phyloP scores from a whole-genome alignment of 2,329 filamentous ascomycete species.

The Rhinocladiella mackenziei region DNA sequence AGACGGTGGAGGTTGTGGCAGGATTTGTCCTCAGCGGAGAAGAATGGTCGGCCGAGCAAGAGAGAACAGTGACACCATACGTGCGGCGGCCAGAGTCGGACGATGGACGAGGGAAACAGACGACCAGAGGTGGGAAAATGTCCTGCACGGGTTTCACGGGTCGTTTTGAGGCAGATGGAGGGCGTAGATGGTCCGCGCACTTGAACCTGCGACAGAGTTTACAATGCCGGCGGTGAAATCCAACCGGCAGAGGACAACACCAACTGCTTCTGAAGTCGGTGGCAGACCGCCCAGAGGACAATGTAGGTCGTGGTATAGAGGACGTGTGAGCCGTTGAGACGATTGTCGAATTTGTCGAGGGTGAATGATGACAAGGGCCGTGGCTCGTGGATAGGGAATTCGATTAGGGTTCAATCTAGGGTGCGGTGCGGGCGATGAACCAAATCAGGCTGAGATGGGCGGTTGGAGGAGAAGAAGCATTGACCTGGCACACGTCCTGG shows the following conservation, averaged over 20 bases:
- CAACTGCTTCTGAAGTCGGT: too few species aligned
- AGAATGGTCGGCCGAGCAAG: constrained; percentile 11
- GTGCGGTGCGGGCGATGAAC: constrained; percentile 1
- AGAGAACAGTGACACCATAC: constrained; percentile 18
- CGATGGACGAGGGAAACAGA: constrained; percentile 6
- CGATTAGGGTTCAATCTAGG: not conserved
- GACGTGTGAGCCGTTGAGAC: too few species aligned
- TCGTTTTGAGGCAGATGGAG: too few species aligned
- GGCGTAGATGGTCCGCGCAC: too few species aligned
- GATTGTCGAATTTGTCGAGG: too few species aligned
- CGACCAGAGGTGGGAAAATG: constrained; percentile 7
- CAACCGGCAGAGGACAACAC: too few species aligned
- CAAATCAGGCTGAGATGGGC: constrained; percentile 11
- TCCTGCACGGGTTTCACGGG: too few species aligned
- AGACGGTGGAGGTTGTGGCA: constrained; percentile 8
- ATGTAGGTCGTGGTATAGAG: too few species aligned
- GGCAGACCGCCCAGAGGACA: too few species aligned
- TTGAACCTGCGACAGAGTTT: too few species aligned
- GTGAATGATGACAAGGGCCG: not conserved
- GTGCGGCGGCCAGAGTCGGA: constrained; percentile 14
- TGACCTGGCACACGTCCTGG: constrained; percentile 1
- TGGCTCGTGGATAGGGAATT: too few species aligned
- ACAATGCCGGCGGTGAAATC: too few species aligned
- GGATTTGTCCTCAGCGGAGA: constrained; percentile 16
- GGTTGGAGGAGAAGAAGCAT: constrained; percentile 1